A percentile compares a stretch with the other conserved stretches of the same genome.
These are phyloP conservation scores for Corymbia calophylla DNA, from an alignment of 441 rosid genomes.

Conservation along the genomic window DNA sequence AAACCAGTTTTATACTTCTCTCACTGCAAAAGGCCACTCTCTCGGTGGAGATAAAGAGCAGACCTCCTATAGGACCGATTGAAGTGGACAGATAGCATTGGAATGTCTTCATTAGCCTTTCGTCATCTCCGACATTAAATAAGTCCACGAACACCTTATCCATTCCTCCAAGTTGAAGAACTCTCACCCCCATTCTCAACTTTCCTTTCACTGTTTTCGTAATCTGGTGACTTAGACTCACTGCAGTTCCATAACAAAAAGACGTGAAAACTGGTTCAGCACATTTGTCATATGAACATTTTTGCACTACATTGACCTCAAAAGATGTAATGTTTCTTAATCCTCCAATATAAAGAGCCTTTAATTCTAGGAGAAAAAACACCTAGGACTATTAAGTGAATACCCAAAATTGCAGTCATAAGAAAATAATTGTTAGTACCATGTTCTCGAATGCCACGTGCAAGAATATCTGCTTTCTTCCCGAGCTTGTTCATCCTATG, in stretches of 20 bases:
- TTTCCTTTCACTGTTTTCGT: conserved; percentile 58
- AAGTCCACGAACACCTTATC: conserved; percentile 40
- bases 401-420: neutral
- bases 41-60: conserved; percentile 47
- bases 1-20: conserved; percentile 38
- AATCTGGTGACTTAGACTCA: conserved; percentile 41
- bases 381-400: neutral
- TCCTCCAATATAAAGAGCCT: neutral
- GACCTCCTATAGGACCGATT: conserved; percentile 59
- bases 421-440: conserved; percentile 10
- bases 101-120: conserved; percentile 34
- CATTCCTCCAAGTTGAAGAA: conserved; percentile 55
- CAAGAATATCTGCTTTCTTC: conserved; percentile 46
- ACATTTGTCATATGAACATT: neutral
- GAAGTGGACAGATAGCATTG: conserved; percentile 60
- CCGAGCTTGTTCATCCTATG: conserved; percentile 35
- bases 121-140: conserved; percentile 33
- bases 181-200: conserved; percentile 53
- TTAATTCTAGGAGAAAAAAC: neutral
- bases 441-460: conserved; percentile 37
- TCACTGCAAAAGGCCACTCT: conserved; percentile 62
- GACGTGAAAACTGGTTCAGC: neutral
- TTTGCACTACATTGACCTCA: neutral
- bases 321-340: neutral
- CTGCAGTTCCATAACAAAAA: conserved; percentile 15